Evolutionary conservation across 2,329 filamentous ascomycete species (phyloP).

Genomic region (Diplocarpon rosae): DNA sequence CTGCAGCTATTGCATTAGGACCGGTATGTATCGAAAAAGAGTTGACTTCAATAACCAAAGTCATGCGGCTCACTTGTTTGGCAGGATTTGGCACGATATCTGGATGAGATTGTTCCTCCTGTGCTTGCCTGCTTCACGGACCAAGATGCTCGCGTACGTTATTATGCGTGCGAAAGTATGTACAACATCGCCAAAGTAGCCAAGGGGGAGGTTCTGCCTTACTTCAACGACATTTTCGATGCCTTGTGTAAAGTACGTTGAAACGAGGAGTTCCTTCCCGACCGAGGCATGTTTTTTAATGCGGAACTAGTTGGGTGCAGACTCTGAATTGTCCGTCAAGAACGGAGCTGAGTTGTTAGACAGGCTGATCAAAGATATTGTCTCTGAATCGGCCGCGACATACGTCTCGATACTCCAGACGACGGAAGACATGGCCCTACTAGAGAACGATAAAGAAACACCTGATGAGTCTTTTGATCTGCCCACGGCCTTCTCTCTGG

Average conservation of each 20-base stretch:
- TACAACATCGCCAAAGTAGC: slow-evolving; percentile 99
- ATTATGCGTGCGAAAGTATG: slow-evolving; percentile 99
- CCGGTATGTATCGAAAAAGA: slow-evolving; percentile 48
- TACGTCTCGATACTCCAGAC: slow-evolving; percentile 83
- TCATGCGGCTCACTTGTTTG: slow-evolving; percentile 6
- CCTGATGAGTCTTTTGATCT: slow-evolving; percentile 38
- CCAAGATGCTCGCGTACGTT: slow-evolving; percentile 91
- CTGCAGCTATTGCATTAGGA: slow-evolving; percentile 89
- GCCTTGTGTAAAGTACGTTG: slow-evolving; percentile 79
- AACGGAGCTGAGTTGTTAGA: slow-evolving; percentile 94
- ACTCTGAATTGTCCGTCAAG: slow-evolving; percentile 94
- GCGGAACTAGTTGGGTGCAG: slow-evolving; percentile 65
- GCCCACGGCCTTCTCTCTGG: slow-evolving; percentile 84
- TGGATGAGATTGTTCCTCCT: slow-evolving; percentile 89
- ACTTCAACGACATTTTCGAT: slow-evolving; percentile 98
- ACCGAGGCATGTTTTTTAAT: slow-evolving; percentile 4
- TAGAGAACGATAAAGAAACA: slow-evolving; percentile 36
- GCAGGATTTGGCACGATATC: slow-evolving; percentile 82
- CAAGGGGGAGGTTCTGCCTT: slow-evolving; percentile 91
- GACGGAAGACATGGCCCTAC: slow-evolving; percentile 37
- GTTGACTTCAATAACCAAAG: neutral
- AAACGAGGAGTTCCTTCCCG: neutral
- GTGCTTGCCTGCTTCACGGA: slow-evolving; percentile 96
- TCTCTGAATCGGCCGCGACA: slow-evolving; percentile 86
- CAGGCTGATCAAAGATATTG: slow-evolving; percentile 89